Evolutionary conservation across 805 yeast species (phyloP).

Genomic region (Myxozyma lipomycoides): DNA sequence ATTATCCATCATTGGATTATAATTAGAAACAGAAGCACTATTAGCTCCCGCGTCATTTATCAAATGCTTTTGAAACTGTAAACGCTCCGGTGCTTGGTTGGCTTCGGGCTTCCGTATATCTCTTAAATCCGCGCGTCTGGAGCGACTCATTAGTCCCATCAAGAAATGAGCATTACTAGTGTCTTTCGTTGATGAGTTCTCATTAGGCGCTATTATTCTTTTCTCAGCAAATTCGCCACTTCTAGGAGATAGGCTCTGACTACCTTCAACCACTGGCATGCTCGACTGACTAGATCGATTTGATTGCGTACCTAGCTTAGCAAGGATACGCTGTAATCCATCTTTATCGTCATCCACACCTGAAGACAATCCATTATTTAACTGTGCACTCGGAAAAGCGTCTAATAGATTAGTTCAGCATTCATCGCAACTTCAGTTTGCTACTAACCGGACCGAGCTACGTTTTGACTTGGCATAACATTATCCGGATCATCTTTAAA

Average conservation of each 20-base stretch:
- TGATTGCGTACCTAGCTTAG: slow-evolving; percentile 29
- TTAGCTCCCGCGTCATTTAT: no score
- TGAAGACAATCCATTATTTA: not conserved
- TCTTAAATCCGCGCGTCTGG: slow-evolving; percentile 2
- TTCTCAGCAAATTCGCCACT: no score
- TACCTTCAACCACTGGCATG: no score
- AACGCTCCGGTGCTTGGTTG: no score
- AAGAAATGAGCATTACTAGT: slow-evolving; percentile 14
- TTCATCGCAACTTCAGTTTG: not conserved
- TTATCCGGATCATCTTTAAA: slow-evolving; percentile 12
- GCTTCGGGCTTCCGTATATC: no score
- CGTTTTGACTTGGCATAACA: not conserved
- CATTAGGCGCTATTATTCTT: no score
- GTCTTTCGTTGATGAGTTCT: not conserved
- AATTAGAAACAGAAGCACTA: no score
- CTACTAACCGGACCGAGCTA: not conserved
- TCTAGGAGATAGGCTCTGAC: no score
- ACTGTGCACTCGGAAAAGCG: no score
- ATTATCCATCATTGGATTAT: no score
- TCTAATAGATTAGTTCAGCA: not conserved
- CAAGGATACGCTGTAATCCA: slow-evolving; percentile 36
- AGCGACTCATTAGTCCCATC: slow-evolving; percentile 22
- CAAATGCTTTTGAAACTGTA: no score
- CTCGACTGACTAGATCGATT: slow-evolving; percentile 1
- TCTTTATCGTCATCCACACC: slow-evolving; percentile 30